These are phyloP conservation scores for Lactarius quietus DNA, from an alignment of 768 basidiomycete species.

Conservation along the genomic window DNA sequence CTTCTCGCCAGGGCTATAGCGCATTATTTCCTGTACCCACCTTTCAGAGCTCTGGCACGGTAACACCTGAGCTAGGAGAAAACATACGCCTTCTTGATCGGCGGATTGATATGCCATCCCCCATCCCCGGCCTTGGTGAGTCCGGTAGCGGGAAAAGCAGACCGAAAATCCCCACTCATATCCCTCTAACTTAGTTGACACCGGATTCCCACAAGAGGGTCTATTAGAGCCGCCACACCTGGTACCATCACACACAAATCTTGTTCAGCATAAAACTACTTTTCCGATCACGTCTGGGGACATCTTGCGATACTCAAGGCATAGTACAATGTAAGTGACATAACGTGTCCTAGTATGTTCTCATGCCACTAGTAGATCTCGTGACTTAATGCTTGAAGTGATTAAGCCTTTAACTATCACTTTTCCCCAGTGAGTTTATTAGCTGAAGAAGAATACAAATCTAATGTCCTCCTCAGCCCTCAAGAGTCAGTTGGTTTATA, in stretches of 20 bases:
- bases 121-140: too few species aligned
- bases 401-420: background rate
- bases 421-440: background rate
- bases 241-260: background rate
- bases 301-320: background rate
- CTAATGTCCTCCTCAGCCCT: background rate
- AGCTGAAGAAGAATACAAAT: background rate
- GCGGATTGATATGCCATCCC: too few species aligned
- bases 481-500: background rate
- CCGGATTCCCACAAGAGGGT: too few species aligned
- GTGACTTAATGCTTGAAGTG: background rate
- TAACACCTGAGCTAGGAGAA: too few species aligned
- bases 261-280: background rate
- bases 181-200: too few species aligned
- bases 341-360: background rate
- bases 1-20: too few species aligned
- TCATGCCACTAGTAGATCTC: background rate
- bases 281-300: background rate
- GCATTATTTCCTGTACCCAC: too few species aligned
- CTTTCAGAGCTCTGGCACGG: too few species aligned
- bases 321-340: background rate
- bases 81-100: too few species aligned
- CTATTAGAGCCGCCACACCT: too few species aligned
- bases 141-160: too few species aligned
- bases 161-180: too few species aligned